A percentile compares a stretch with the other conserved stretches of the same genome.
Evolutionary conservation across 192 early-diverging fungal species (phyloP).

Genomic region (Coemansia sp.): DNA sequence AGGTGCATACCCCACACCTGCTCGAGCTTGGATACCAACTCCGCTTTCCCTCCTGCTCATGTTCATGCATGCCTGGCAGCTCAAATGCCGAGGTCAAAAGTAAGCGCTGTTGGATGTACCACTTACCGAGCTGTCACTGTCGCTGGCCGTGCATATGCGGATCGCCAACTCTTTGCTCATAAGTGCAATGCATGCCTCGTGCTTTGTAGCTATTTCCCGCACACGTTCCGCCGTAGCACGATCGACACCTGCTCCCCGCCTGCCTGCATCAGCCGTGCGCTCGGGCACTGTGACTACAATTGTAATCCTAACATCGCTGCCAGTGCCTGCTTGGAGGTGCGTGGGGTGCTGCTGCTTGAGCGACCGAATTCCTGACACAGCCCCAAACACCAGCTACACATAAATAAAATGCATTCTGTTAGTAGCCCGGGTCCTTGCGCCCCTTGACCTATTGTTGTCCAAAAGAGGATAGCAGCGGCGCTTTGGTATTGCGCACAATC

Average conservation of each 20-base stretch:
- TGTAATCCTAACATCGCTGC: not conserved
- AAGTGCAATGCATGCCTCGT: constrained; percentile 20
- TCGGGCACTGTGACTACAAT: constrained; percentile 18
- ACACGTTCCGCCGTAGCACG: not conserved
- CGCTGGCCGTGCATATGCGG: constrained; percentile 21
- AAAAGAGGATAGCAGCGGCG: not conserved
- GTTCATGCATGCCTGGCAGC: not conserved
- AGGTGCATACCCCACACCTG: not conserved
- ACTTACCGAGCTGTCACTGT: constrained; percentile 27
- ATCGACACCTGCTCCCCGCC: constrained; percentile 1
- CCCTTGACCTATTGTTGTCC: not conserved
- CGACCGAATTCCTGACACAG: constrained; percentile 47
- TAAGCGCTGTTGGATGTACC: not conserved
- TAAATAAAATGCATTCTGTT: not conserved
- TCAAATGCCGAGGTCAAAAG: not conserved
- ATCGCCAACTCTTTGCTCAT: constrained; percentile 39
- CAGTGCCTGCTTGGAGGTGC: constrained; percentile 2
- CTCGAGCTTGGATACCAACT: not conserved
- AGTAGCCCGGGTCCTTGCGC: not conserved
- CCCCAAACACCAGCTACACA: constrained; percentile 42
- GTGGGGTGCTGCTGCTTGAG: constrained; percentile 34
- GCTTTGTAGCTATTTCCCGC: constrained; percentile 13
- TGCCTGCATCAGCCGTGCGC: constrained; percentile 1
- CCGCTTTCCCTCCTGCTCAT: not conserved
- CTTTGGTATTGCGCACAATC: constrained; percentile 1